Percentiles rank a stretch among this genome's conserved stretches.
Evolutionary conservation across 2,329 filamentous ascomycete species (phyloP).

Genomic region (Sporothrix euskadiensis): DNA sequence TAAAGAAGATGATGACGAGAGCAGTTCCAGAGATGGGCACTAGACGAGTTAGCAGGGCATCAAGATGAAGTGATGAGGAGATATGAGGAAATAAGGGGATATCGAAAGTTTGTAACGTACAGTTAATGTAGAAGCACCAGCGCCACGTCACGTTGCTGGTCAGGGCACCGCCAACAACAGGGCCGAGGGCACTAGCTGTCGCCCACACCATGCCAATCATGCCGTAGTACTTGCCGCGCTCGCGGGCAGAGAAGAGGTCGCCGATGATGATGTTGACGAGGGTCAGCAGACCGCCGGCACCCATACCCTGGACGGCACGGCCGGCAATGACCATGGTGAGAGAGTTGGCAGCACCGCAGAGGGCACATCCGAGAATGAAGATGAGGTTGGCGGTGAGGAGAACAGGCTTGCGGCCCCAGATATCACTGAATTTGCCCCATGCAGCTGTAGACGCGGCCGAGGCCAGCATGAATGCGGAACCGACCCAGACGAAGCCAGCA

Average conservation of each 20-base stretch:
- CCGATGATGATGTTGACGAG: constrained; percentile 61
- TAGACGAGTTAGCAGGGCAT: not conserved
- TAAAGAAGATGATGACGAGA: constrained; percentile 55
- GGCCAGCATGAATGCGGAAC: constrained; percentile 70
- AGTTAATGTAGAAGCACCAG: constrained; percentile 70
- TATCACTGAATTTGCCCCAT: constrained; percentile 66
- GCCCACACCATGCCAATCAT: constrained; percentile 35
- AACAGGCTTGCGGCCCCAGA: constrained; percentile 59
- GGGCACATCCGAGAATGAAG: constrained; percentile 57
- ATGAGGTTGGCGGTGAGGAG: constrained; percentile 52
- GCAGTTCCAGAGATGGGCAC: constrained; percentile 43
- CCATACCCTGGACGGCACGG: constrained; percentile 58
- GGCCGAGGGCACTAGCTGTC: constrained; percentile 31
- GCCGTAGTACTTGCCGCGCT: constrained; percentile 34
- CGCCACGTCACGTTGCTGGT: constrained; percentile 52
- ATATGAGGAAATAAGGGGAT: not conserved
- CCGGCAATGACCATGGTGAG: constrained; percentile 57
- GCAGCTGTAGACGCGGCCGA: constrained; percentile 66
- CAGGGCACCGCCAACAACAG: constrained; percentile 33
- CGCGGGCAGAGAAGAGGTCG: constrained; percentile 42
- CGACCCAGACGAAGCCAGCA: constrained; percentile 75
- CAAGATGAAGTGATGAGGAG: not conserved
- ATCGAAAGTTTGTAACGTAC: constrained; percentile 17
- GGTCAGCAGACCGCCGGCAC: constrained; percentile 59
- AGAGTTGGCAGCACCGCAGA: constrained; percentile 53